A percentile compares a stretch with the other conserved stretches of the same genome.
Conservation (phyloP, 2,329 filamentous ascomycete species). For the Herpomyces periplanetae region DNA sequence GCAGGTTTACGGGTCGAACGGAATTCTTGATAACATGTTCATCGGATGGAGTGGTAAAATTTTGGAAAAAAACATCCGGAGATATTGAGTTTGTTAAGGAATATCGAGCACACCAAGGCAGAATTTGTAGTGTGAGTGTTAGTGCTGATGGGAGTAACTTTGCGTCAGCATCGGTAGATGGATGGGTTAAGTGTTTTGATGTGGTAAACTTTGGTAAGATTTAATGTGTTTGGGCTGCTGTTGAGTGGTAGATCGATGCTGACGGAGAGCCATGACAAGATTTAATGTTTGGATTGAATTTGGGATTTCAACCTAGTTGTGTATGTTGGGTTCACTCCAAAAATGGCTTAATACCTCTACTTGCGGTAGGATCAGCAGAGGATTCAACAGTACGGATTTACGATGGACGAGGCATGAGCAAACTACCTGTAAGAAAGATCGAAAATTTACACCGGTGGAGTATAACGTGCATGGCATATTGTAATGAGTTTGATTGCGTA, state of each 20-base stretch:
- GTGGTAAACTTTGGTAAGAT: constrained; percentile 30
- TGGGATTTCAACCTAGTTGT: constrained; percentile 31
- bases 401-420: constrained; percentile 50
- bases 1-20: constrained; percentile 53
- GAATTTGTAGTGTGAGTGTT: constrained; percentile 43
- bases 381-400: constrained; percentile 40
- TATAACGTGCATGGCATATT: constrained; percentile 57
- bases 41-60: constrained; percentile 81
- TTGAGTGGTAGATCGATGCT: neutral
- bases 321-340: constrained; percentile 71
- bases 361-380: constrained; percentile 40
- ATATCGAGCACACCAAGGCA: constrained; percentile 56
- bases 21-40: constrained; percentile 89
- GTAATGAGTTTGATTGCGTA: constrained; percentile 55
- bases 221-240: constrained; percentile 2
- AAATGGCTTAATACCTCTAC: constrained; percentile 46
- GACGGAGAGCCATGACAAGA: constrained; percentile 11
- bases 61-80: constrained; percentile 80
- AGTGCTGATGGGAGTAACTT: constrained; percentile 75
- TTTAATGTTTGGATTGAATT: constrained; percentile 36
- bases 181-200: constrained; percentile 36
- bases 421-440: constrained; percentile 33
- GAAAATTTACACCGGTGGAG: constrained; percentile 39
- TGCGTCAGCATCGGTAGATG: constrained; percentile 44
- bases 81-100: constrained; percentile 95